Base-by-base conservation (phyloP, 305 asterid species). In the Ajuga reptans region DNA sequence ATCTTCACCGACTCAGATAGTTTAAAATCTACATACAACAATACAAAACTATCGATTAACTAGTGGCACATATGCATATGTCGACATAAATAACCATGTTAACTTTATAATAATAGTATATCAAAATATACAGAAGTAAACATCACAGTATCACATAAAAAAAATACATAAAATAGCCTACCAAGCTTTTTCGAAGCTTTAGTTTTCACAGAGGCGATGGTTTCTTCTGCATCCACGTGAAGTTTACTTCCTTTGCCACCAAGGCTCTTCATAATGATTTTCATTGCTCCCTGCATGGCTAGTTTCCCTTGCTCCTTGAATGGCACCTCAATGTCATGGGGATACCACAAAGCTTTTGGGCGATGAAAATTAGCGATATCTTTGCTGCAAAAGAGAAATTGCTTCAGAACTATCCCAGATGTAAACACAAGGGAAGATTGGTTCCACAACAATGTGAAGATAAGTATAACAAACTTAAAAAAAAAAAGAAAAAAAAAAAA, bases 111-210 rank as follows among this genome's bases (percentile, higher is more conserved):
- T 10, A 57, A 8, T 37, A 14, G 33, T 62, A 53, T 29, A 55
- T 63, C 52, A 56, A 64, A 5, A 41, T 46, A 69, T 14, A 46
- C 15, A 74, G 42, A 67, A 65, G 9, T 34, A 54, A 43, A 51
- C 54, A 71, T 10, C 66, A 68, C 46, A 49, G 15, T 27, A 6
- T 4, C 0, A 6, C 70, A 58, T 46, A 46, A 36, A 24, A 74
- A n/a, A n/a, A n/a, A n/a, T 5, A 6, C 70, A 58, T 46, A 46
- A 36, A 24, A 74, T n/a, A 70, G 69, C 70, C 21, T 66, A 94
- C 99, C 99, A 72, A 94, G 84, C 84, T 94, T 94, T 83, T 89
- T 94, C 31, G 99, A 85, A 64, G 98, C 98, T 88, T 91, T 94
- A 78, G 90, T 84, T 85, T 91, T 94, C 69, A 91, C 84, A 18